phyloP scores from a whole-genome alignment of 257 asterid genomes.

The Solanum chaucha region DNA sequence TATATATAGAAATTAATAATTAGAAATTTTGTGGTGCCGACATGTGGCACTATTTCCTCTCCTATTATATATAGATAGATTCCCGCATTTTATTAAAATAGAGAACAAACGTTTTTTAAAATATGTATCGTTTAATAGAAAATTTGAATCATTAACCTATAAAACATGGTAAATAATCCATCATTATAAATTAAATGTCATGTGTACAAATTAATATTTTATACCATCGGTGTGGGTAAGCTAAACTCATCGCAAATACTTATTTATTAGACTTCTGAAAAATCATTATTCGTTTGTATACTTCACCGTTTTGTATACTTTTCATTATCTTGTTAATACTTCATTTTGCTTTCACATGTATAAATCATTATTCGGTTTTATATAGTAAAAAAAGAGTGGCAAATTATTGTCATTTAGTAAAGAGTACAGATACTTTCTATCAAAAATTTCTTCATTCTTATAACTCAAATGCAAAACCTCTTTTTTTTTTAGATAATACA shows the following conservation, averaged over 20 bases:
- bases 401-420: too few relatives aligned
- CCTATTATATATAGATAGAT: too few relatives aligned
- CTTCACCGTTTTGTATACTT: not conserved
- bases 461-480: not conserved
- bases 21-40: too few relatives aligned
- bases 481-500: not conserved
- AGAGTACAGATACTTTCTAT: too few relatives aligned
- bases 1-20: too few relatives aligned
- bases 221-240: not conserved
- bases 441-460: not conserved
- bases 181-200: not conserved
- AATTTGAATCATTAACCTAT: not conserved
- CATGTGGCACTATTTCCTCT: too few relatives aligned
- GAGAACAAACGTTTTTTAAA: too few relatives aligned
- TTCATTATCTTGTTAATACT: not conserved
- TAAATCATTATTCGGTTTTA: not conserved
- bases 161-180: not conserved
- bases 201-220: not conserved
- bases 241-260: not conserved
- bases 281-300: too few relatives aligned
- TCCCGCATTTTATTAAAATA: too few relatives aligned
- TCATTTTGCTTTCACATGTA: not conserved
- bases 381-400: too few relatives aligned
- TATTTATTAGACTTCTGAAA: not conserved
- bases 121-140: not conserved